These are phyloP conservation scores for Pseudisothecium myosuroides DNA, from an alignment of 225 moss, liverwort and hornwort genomes.

Conservation along the genomic window DNA sequence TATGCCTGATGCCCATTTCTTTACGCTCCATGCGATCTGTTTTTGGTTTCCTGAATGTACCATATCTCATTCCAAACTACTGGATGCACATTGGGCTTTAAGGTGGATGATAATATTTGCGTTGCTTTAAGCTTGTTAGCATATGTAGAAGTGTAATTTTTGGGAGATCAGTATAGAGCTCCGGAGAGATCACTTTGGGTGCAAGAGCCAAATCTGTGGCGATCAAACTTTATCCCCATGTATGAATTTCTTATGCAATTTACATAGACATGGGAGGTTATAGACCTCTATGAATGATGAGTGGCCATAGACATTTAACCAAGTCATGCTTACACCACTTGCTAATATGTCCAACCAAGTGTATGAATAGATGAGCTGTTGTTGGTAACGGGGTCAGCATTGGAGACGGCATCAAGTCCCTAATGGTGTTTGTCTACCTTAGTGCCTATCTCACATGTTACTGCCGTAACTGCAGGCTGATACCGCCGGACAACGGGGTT, in stretches of 20 bases:
- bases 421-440: too few relatives aligned
- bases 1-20: not conserved
- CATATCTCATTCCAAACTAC: not conserved
- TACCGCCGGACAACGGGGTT: constrained; percentile 53
- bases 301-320: too few relatives aligned
- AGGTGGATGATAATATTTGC: not conserved
- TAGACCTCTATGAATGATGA: not conserved
- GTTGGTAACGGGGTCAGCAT: not conserved
- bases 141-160: not conserved
- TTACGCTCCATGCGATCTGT: not conserved
- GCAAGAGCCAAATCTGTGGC: not conserved
- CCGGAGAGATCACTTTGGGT: not conserved
- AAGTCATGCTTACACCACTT: not conserved
- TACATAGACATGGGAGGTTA: not conserved
- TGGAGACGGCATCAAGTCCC: not conserved
- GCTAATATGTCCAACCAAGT: not conserved
- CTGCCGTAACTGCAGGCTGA: constrained; percentile 17
- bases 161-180: not conserved
- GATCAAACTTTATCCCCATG: not conserved
- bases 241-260: not conserved
- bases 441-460: not conserved
- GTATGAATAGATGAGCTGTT: not conserved
- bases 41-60: not conserved
- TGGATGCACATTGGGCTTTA: not conserved
- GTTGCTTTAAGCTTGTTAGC: not conserved